phyloP scores from a whole-genome alignment of 1,139 yeast species.

The Yamadazyma siamensis region DNA sequence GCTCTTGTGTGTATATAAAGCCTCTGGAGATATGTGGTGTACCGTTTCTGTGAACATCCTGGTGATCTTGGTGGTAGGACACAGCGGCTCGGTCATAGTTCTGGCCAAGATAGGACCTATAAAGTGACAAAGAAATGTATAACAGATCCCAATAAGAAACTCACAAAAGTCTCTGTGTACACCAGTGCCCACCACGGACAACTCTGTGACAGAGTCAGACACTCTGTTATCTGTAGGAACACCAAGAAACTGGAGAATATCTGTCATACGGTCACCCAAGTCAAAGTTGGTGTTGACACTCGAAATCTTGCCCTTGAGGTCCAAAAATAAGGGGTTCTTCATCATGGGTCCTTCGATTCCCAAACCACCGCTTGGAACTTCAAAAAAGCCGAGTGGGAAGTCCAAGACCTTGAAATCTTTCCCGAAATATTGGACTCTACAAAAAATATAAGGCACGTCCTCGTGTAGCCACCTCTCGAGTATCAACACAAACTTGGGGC shows the following conservation, averaged over 20 bases:
- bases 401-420: conserved; percentile 16
- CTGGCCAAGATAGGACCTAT: no score
- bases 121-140: no score
- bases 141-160: no score
- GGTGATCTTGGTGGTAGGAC: no score
- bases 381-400: conserved; percentile 20
- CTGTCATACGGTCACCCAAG: conserved; percentile 16
- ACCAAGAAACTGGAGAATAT: conserved; percentile 18
- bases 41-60: no score
- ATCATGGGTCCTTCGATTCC: conserved; percentile 11
- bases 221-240: no score
- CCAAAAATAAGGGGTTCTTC: conserved; percentile 12
- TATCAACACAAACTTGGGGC: conserved; percentile 17
- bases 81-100: no score
- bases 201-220: no score
- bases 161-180: no score
- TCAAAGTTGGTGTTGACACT: conserved; percentile 21
- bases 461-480: conserved; percentile 21
- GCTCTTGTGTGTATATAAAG: no score
- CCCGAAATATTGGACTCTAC: conserved; percentile 19
- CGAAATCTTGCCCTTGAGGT: conserved; percentile 11
- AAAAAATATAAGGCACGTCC: conserved; percentile 15
- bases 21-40: no score
- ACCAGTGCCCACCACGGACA: no score
- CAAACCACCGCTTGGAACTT: conserved; percentile 6